phyloP scores from a whole-genome alignment of 2,329 filamentous ascomycete genomes.

The Claviceps spartinae region DNA sequence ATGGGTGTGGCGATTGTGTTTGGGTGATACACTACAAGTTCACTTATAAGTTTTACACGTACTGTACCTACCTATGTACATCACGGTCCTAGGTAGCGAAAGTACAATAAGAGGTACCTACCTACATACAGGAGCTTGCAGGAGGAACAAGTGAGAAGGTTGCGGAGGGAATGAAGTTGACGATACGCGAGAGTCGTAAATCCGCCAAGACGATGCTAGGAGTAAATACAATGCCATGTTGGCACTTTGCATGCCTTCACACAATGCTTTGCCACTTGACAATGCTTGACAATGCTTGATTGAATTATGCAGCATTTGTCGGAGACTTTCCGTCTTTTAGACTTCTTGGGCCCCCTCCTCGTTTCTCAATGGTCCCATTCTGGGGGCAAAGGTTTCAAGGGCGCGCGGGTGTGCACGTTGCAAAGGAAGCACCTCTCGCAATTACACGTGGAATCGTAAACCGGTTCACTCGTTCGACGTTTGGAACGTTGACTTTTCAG shows the following conservation, averaged over 20 bases:
- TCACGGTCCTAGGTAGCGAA: too few species aligned
- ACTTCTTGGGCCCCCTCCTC: neutral
- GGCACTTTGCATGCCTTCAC: neutral
- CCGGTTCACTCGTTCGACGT: too few species aligned
- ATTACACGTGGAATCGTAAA: too few species aligned
- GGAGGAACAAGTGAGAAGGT: too few species aligned
- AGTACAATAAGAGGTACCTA: too few species aligned
- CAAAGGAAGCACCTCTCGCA: too few species aligned
- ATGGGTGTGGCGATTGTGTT: conserved; percentile 47
- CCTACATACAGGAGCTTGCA: too few species aligned
- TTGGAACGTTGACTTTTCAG: too few species aligned
- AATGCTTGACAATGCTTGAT: neutral
- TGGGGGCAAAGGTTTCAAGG: neutral
- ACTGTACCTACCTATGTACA: too few species aligned
- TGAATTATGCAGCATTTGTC: neutral
- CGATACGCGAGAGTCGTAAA: too few species aligned
- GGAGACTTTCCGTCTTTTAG: neutral
- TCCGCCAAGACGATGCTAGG: neutral
- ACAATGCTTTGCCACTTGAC: neutral
- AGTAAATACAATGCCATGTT: neutral
- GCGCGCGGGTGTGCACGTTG: neutral
- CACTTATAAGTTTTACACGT: too few species aligned
- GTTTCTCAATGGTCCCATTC: neutral
- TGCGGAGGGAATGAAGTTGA: too few species aligned
- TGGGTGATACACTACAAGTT: conserved; percentile 25